Base-by-base conservation (phyloP, 805 yeast genomes). In the Pichia cephalocereana region DNA sequence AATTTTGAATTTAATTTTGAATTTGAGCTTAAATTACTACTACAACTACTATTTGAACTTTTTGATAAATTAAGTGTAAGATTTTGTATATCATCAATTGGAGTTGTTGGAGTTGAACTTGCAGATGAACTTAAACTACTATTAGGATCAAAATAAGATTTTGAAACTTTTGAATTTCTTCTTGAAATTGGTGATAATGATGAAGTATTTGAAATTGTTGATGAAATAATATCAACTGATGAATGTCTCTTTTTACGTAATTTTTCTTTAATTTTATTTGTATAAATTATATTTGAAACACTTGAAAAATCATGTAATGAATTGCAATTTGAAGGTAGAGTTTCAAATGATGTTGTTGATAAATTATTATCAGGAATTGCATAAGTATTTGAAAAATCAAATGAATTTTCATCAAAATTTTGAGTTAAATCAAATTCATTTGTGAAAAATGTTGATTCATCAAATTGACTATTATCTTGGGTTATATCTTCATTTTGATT, bases 281-380 rank as follows among this genome's bases (percentile, higher is more conserved):
- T 46, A 26, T 49, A 49, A 12, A 49, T 46, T 6, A 49, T 49
- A 28, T 49, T 49, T n/a, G 52, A 49, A 19, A 46, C 40, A 15
- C 49, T 43, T 5, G 52, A 49, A 36, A 39, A 31, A 34, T 43
- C 44, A 32, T 49, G 45, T 2, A 46, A 15, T 4, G 52, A 46
- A 43, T 49, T 23, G 15, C 42, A 46, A 38, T 46, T 36, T 14
- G 41, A 40, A 14, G 37, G 37, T 9, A 34, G 15, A 34, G 17
- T 14, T 10, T 34, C 37, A 8, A 40, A 40, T n/a, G 41, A 40
- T 26, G 8, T 34, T 6, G 37, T 8, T 15, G 37, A 34, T 14
- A 34, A 7, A 15, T 34, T 36, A 17, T 43, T 10, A 11, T 43
- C 41, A 15, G 38, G 23, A 14, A 8, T 14, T 7, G 7, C 18